phyloP scores from a whole-genome alignment of 805 yeast genomes.

The Metschnikowia peoriensis region DNA sequence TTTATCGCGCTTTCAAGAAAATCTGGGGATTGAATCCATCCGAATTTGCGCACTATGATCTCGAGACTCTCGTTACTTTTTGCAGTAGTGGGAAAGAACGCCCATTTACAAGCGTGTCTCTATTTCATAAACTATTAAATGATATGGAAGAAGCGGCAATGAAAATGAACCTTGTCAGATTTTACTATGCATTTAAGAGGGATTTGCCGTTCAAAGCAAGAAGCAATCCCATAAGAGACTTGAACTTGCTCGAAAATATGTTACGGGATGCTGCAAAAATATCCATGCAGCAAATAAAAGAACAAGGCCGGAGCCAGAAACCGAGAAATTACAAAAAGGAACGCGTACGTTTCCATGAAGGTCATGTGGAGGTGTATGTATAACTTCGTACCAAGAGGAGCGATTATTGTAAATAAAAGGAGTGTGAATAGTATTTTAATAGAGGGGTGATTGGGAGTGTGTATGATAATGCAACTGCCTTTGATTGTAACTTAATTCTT shows the following conservation, averaged over 20 bases:
- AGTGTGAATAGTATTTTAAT: background rate
- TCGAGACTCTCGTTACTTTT: slow-evolving; percentile 9
- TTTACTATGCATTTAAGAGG: slow-evolving; percentile 8
- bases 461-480: too few species aligned
- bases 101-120: slow-evolving; percentile 6
- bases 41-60: slow-evolving; percentile 8
- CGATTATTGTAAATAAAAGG: background rate
- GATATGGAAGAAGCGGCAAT: slow-evolving; percentile 14
- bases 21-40: slow-evolving; percentile 14
- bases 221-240: background rate
- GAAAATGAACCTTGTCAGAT: slow-evolving; percentile 14
- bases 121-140: slow-evolving; percentile 1
- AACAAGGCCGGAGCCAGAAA: background rate
- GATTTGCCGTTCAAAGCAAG: background rate
- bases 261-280: background rate
- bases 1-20: slow-evolving; percentile 6
- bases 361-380: background rate
- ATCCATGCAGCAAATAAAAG: background rate
- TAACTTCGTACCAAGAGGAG: background rate
- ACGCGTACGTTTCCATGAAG: background rate
- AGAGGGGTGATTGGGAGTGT: too few species aligned
- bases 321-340: background rate
- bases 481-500: too few species aligned
- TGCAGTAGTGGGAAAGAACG: slow-evolving; percentile 4
- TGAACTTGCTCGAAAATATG: background rate